Conservation (phyloP, 2,329 filamentous ascomycete genomes). For the Cladobotryum protrusum region DNA sequence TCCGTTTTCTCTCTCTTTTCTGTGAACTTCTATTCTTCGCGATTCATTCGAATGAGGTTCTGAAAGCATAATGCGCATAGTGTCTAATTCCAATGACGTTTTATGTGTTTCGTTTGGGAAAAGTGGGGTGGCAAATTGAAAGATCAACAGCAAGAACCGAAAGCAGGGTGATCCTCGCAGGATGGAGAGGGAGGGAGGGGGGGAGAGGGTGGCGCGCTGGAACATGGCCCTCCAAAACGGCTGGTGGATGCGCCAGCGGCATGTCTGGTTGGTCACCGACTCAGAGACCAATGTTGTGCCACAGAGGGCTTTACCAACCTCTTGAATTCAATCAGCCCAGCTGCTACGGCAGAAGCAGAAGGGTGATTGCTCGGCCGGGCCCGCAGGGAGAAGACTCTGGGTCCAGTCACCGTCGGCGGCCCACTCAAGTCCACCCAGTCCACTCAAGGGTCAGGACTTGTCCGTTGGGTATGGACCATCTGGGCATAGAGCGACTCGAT, state of each 20-base stretch:
- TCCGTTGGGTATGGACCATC: too few relatives aligned
- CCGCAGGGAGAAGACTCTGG: not conserved
- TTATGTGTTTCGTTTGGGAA: too few relatives aligned
- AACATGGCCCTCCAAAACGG: conserved; percentile 6
- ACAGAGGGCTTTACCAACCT: conserved; percentile 13
- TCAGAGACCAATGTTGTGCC: conserved; percentile 8
- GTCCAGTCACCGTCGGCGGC: too few relatives aligned
- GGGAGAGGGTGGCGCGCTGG: not conserved
- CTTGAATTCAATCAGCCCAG: conserved; percentile 10
- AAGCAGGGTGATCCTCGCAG: conserved; percentile 3
- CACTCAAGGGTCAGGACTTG: too few relatives aligned
- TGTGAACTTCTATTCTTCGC: too few relatives aligned
- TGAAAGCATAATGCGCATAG: too few relatives aligned
- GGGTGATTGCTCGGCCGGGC: conserved; percentile 3
- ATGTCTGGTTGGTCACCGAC: conserved; percentile 8
- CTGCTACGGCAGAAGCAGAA: not conserved
- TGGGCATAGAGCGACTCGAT: too few relatives aligned
- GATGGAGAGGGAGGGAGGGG: not conserved
- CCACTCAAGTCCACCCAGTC: too few relatives aligned
- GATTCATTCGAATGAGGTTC: too few relatives aligned
- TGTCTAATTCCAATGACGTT: too few relatives aligned
- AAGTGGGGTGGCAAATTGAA: not conserved
- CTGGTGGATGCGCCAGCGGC: conserved; percentile 10
- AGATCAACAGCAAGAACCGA: conserved; percentile 8
- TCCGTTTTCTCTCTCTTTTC: too few relatives aligned